Evolutionary conservation across 2,329 filamentous ascomycete species (phyloP).

Genomic region (Trichoderma aggressivum): DNA sequence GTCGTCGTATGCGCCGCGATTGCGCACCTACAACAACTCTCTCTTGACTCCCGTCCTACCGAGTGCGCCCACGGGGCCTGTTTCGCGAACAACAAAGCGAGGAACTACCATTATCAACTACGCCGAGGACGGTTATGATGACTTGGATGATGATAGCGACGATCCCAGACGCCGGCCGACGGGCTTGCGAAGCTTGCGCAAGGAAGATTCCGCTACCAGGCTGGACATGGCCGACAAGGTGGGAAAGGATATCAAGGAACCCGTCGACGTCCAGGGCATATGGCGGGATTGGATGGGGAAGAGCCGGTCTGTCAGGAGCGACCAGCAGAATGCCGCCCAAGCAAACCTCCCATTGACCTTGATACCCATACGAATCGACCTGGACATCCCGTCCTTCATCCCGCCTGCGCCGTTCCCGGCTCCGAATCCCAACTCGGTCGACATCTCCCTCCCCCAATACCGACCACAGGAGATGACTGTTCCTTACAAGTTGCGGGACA

Average conservation of each 20-base stretch:
- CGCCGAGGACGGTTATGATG: constrained; percentile 91
- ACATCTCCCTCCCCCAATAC: constrained; percentile 75
- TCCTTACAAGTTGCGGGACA: constrained; percentile 84
- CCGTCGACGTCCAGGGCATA: constrained; percentile 82
- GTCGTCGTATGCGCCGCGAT: constrained; percentile 84
- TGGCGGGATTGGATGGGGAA: constrained; percentile 97
- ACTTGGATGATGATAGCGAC: constrained; percentile 69
- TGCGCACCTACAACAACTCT: constrained; percentile 88
- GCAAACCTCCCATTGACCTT: constrained; percentile 81
- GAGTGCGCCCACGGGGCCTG: constrained; percentile 60
- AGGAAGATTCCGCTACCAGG: constrained; percentile 65
- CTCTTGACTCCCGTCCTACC: constrained; percentile 82
- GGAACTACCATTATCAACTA: constrained; percentile 97
- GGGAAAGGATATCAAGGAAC: constrained; percentile 74
- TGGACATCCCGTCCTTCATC: constrained; percentile 79
- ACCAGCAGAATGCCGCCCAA: constrained; percentile 60
- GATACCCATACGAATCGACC: constrained; percentile 93
- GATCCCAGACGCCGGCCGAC: constrained; percentile 75
- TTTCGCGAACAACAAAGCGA: constrained; percentile 88
- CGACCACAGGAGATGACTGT: constrained; percentile 74
- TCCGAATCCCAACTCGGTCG: constrained; percentile 59
- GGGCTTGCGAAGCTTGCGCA: constrained; percentile 76
- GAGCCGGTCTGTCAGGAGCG: constrained; percentile 51
- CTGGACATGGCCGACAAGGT: constrained; percentile 69
- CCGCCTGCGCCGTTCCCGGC: constrained; percentile 63